Conservation (phyloP, 768 basidiomycete genomes). For the Cyclocybe cylindracea region DNA sequence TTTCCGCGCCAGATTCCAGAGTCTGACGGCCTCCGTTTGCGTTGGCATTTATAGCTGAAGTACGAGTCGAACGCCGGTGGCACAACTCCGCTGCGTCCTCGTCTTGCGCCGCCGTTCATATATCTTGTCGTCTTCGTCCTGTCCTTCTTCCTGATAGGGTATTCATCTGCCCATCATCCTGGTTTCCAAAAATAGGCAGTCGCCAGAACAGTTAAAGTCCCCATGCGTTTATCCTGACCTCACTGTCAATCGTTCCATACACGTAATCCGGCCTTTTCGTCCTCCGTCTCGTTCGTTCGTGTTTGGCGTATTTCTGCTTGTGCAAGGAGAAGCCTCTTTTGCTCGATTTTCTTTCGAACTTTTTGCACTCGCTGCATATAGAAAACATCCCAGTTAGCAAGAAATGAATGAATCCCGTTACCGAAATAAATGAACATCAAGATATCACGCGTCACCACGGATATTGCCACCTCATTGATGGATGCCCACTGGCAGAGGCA, state of each 20-base stretch:
- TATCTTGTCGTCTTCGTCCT: slow-evolving; percentile 64
- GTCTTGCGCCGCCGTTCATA: slow-evolving; percentile 49
- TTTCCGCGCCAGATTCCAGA: slow-evolving; percentile 73
- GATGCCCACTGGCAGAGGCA: slow-evolving; percentile 10
- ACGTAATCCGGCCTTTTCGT: slow-evolving; percentile 81
- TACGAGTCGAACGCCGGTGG: slow-evolving; percentile 58
- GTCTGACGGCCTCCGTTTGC: slow-evolving; percentile 54
- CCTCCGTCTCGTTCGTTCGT: slow-evolving; percentile 74
- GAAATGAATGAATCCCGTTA: not conserved
- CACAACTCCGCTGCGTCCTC: slow-evolving; percentile 33
- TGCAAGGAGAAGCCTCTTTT: slow-evolving; percentile 61
- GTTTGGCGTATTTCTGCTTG: slow-evolving; percentile 82
- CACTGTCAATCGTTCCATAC: slow-evolving; percentile 68
- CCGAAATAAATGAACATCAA: slow-evolving; percentile 1
- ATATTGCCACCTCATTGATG: slow-evolving; percentile 8
- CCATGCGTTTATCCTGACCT: slow-evolving; percentile 44
- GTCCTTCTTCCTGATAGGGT: slow-evolving; percentile 64
- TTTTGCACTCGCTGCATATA: slow-evolving; percentile 65
- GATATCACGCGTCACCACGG: slow-evolving; percentile 1
- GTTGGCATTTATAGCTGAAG: slow-evolving; percentile 47
- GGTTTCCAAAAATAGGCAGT: slow-evolving; percentile 31
- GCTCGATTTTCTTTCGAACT: slow-evolving; percentile 69
- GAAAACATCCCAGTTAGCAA: slow-evolving; percentile 6
- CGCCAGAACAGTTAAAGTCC: slow-evolving; percentile 16
- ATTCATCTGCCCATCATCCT: slow-evolving; percentile 69